Evolutionary conservation across 1,284 basidiomycete species (phyloP).

Genomic region (Termitomyces sp.): DNA sequence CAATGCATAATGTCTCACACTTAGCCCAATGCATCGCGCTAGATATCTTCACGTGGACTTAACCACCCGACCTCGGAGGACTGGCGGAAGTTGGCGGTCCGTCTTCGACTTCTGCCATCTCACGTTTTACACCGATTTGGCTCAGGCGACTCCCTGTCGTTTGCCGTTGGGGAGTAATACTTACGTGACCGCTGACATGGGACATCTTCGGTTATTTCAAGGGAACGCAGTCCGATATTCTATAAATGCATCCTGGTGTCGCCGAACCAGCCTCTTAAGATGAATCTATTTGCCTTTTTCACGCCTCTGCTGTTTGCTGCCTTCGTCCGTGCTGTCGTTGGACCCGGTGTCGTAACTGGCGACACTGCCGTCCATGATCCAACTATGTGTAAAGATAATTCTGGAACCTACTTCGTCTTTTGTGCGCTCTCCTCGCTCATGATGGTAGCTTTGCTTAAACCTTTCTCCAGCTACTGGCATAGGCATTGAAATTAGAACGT

Average conservation of each 20-base stretch:
- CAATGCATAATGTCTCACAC: no score
- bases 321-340: slow-evolving; percentile 21
- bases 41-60: slow-evolving; percentile 7
- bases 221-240: neutral
- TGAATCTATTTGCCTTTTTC: slow-evolving; percentile 16
- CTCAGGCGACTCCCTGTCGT: neutral
- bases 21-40: no score
- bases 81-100: slow-evolving; percentile 9
- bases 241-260: slow-evolving; percentile 5
- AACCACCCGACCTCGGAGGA: neutral
- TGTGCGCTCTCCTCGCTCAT: slow-evolving; percentile 30
- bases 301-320: slow-evolving; percentile 17
- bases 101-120: neutral
- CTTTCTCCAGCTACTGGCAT: slow-evolving; percentile 35
- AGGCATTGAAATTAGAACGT: slow-evolving; percentile 50
- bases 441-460: neutral
- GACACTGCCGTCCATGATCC: slow-evolving; percentile 44
- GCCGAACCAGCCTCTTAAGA: neutral
- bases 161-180: neutral
- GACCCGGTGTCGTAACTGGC: slow-evolving; percentile 41
- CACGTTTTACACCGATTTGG: neutral
- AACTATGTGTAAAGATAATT: slow-evolving; percentile 47
- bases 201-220: slow-evolving; percentile 1
- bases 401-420: slow-evolving; percentile 49
- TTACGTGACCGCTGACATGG: slow-evolving; percentile 4